Conservation (phyloP, 2,329 filamentous ascomycete species). For the Podosphaera leucotricha region DNA sequence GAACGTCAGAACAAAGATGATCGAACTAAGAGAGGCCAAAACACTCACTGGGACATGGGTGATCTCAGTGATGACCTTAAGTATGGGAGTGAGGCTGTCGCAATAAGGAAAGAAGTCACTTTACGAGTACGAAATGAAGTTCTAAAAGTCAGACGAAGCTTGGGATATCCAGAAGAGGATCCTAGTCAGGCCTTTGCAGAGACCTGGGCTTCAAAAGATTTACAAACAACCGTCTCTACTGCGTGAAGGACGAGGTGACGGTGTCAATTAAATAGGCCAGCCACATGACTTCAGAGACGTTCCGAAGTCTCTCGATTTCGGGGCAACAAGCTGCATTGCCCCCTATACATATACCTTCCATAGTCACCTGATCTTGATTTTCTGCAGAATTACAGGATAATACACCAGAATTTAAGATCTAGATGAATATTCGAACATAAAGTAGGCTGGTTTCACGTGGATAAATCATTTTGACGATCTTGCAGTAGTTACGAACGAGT, state of each 20-base stretch:
- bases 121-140: slow-evolving; percentile 55
- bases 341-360: no score
- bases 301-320: no score
- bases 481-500: no score
- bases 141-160: slow-evolving; percentile 44
- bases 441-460: no score
- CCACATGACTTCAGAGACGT: background rate
- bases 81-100: slow-evolving; percentile 49
- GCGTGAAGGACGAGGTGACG: background rate
- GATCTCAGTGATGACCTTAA: slow-evolving; percentile 41
- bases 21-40: slow-evolving; percentile 15
- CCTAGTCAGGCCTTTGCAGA: slow-evolving; percentile 53
- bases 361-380: no score
- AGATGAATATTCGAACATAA: no score
- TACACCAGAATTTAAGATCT: no score
- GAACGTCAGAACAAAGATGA: slow-evolving; percentile 25
- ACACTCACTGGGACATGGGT: slow-evolving; percentile 23
- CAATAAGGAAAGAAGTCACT: slow-evolving; percentile 60
- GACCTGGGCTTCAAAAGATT: slow-evolving; percentile 34
- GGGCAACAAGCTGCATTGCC: no score
- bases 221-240: slow-evolving; percentile 14
- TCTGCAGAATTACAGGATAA: no score
- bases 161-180: slow-evolving; percentile 56
- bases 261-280: background rate
- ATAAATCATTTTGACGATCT: no score